Conservation (phyloP, 768 basidiomycete species). For the Amanita pseudoporphyria region DNA sequence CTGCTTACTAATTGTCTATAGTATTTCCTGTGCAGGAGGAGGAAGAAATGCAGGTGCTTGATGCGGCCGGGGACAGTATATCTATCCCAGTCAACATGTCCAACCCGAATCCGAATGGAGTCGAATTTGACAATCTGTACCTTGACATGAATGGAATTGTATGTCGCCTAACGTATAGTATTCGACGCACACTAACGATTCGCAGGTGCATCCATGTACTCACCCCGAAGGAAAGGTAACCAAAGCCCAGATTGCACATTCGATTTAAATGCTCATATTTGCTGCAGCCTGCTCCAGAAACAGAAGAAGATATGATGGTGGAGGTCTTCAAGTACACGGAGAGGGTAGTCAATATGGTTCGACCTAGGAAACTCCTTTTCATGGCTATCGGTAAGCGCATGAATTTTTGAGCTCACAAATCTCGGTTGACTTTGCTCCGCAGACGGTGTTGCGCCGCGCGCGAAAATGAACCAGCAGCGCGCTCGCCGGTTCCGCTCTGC, state of each 20-base stretch:
- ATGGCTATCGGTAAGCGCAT: constrained; percentile 85
- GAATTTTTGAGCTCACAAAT: constrained; percentile 5
- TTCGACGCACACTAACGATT: constrained; percentile 2
- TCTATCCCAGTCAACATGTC: constrained; percentile 73
- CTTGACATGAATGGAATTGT: constrained; percentile 99
- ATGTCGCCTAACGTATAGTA: constrained; percentile 18
- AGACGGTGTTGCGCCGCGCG: constrained; percentile 97
- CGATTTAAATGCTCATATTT: constrained; percentile 1
- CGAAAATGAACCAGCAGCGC: constrained; percentile 99
- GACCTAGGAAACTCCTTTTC: constrained; percentile 90
- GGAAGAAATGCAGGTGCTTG: constrained; percentile 60
- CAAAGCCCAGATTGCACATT: background rate
- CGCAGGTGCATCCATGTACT: constrained; percentile 94
- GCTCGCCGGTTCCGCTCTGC: constrained; percentile 92
- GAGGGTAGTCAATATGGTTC: constrained; percentile 92
- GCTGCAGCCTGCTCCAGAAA: constrained; percentile 83
- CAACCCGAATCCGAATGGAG: constrained; percentile 85
- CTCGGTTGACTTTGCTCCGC: background rate
- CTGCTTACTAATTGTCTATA: constrained; percentile 16
- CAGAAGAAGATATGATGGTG: constrained; percentile 98
- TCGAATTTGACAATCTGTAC: constrained; percentile 94
- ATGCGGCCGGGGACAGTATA: constrained; percentile 56
- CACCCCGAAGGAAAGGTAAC: constrained; percentile 92
- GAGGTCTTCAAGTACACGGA: constrained; percentile 97
- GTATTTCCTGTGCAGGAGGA: constrained; percentile 80